A percentile compares a stretch with the other conserved stretches of the same genome.
Conservation (phyloP, 2,329 filamentous ascomycete genomes). For the Domatiomyces globalis region DNA sequence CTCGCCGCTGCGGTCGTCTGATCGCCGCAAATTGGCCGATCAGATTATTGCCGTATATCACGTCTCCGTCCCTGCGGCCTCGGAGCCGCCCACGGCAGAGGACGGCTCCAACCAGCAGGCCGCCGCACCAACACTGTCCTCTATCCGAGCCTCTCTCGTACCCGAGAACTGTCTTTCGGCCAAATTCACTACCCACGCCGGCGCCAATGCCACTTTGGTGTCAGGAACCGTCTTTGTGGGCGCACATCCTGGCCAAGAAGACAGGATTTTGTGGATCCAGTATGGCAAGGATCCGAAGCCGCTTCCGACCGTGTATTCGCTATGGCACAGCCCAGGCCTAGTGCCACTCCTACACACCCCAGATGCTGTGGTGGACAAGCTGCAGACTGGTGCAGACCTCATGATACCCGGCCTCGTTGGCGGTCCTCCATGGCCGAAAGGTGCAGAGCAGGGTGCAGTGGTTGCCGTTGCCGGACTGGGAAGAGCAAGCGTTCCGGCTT, state of each 20-base stretch:
- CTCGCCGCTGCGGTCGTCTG: constrained; percentile 51
- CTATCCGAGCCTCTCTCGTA: constrained; percentile 44
- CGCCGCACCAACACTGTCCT: constrained; percentile 26
- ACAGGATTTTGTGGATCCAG: constrained; percentile 51
- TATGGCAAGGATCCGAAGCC: constrained; percentile 38
- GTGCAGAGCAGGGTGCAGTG: constrained; percentile 45
- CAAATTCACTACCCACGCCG: constrained; percentile 51
- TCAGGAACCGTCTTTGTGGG: constrained; percentile 53
- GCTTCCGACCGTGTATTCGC: constrained; percentile 45
- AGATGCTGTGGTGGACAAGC: constrained; percentile 44
- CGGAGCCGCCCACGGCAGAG: constrained; percentile 17
- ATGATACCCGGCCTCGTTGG: constrained; percentile 55
- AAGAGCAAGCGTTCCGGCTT: constrained; percentile 46
- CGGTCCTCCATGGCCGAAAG: constrained; percentile 48
- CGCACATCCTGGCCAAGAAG: constrained; percentile 41
- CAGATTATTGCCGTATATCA: constrained; percentile 51
- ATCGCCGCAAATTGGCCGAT: constrained; percentile 52
- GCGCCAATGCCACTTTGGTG: constrained; percentile 46
- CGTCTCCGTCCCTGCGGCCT: constrained; percentile 31
- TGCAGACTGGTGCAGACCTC: constrained; percentile 50
- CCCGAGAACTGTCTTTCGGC: constrained; percentile 50
- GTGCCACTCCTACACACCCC: constrained; percentile 52
- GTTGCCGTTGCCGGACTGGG: constrained; percentile 50
- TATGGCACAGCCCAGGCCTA: constrained; percentile 50
- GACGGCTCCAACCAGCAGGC: neutral